Base-by-base conservation (phyloP, 495 filamentous ascomycete genomes). In the Neurospora terricola region DNA sequence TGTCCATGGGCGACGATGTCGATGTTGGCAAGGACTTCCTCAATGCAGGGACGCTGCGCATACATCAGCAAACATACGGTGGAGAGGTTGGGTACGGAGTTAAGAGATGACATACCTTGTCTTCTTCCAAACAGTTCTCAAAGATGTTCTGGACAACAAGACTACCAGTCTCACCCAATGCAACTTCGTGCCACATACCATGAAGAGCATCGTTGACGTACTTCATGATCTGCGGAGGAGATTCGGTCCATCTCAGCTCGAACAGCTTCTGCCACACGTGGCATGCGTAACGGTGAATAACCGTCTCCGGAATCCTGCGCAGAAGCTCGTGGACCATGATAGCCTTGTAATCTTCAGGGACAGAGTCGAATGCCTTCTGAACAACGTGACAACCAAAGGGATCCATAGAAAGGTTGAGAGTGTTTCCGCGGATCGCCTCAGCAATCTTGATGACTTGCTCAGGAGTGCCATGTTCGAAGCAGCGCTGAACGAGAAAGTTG, bases 231-330 rank as follows among this genome's bases (percentile, higher is more conserved):
- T 98, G 94, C 27, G 96, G 96, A 16, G 96, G 96, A 71, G 94
- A 93, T 73, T 93, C 92, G 73, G 89, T 92, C 96, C 96, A 99
- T 75, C 96, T 90, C 78, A 99, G 86, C 81, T 99, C 96, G 76
- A 99, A 99, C n/a, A 99, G 88, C 85, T 99, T 99, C 86, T 99
- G 96, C 96, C 96, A 99, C 75, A 99, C 96, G 80, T 99, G 96
- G 75, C 96, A 99, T 71, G 96, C 94, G 83, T 99, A 98, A 76
- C 96, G 92, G 83, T 99, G 96, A 79, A 98, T 93, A 72, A 99
- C 95, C 12, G 96, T 99, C 82, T 99, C 96, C 0, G 96, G 96
- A 73, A 99, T 98, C 48, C 94, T 91, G 76, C 95, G 93, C 54
- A 98, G 88, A 30, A 99, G 88, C 78, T 99, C 96, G 81, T 96